Percentiles rank a stretch among this genome's conserved stretches.
Conservation (phyloP, 768 basidiomycete species). For the Hemileccinum impolitum region DNA sequence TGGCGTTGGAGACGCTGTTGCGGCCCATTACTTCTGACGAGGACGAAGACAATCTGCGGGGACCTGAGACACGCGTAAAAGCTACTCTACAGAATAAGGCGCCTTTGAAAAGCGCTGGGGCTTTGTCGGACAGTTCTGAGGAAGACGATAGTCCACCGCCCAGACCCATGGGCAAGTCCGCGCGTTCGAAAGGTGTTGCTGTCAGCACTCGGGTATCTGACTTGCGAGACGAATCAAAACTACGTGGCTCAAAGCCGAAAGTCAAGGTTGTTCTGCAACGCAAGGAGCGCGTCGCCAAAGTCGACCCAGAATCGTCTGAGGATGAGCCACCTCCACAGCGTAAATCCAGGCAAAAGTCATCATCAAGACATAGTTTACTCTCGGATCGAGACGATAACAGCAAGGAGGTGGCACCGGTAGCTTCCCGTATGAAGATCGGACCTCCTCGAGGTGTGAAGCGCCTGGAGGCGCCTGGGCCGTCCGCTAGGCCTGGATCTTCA, state of each 20-base stretch:
- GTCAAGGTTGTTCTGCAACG: background rate
- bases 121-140: background rate
- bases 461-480: background rate
- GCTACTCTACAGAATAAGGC: background rate
- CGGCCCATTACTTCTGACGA: constrained; percentile 12
- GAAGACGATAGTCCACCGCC: constrained; percentile 1
- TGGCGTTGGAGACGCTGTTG: constrained; percentile 4
- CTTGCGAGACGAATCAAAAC: background rate
- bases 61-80: background rate
- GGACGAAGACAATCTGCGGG: background rate
- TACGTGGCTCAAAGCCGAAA: background rate
- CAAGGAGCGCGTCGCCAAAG: background rate
- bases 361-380: background rate
- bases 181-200: background rate
- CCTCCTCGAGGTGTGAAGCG: constrained; percentile 26
- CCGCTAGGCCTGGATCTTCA: background rate
- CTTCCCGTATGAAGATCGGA: constrained; percentile 17
- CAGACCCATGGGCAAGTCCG: constrained; percentile 1
- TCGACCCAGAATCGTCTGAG: background rate
- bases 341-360: background rate
- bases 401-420: background rate
- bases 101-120: background rate
- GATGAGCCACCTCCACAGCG: constrained; percentile 3
- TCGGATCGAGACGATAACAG: background rate
- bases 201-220: background rate